These are phyloP conservation scores for Colletotrichum lentis DNA, from an alignment of 2,329 filamentous ascomycete genomes.

Conservation along the genomic window DNA sequence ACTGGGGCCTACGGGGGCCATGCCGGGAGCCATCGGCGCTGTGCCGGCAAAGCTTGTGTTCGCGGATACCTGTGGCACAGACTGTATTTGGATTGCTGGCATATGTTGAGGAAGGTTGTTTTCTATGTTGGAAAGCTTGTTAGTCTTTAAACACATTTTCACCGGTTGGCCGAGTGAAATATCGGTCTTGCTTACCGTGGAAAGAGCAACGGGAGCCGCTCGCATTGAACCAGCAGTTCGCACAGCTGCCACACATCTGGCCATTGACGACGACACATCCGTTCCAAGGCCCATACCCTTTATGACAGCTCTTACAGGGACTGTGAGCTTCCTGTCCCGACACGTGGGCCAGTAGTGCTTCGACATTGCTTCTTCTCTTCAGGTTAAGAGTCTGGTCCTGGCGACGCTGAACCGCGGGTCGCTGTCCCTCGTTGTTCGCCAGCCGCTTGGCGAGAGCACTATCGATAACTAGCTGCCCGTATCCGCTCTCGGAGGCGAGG, in stretches of 20 bases:
- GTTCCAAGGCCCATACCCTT: slow-evolving; percentile 67
- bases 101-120: slow-evolving; percentile 55
- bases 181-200: slow-evolving; percentile 56
- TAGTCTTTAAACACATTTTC: neutral
- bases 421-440: slow-evolving; percentile 57
- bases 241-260: slow-evolving; percentile 68
- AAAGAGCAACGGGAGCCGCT: slow-evolving; percentile 68
- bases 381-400: slow-evolving; percentile 64
- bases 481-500: slow-evolving; percentile 58
- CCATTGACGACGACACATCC: slow-evolving; percentile 67
- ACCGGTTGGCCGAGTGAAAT: neutral
- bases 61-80: slow-evolving; percentile 44
- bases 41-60: slow-evolving; percentile 45
- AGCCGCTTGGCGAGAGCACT: slow-evolving; percentile 64
- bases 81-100: slow-evolving; percentile 44
- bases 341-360: slow-evolving; percentile 66
- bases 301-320: slow-evolving; percentile 68
- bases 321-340: slow-evolving; percentile 58
- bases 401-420: slow-evolving; percentile 61
- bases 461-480: slow-evolving; percentile 57
- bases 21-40: slow-evolving; percentile 38
- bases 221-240: slow-evolving; percentile 71
- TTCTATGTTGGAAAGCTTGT: slow-evolving; percentile 46
- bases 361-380: slow-evolving; percentile 66
- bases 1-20: slow-evolving; percentile 45